phyloP scores from a whole-genome alignment of 176 grass and related monocot genomes.

The Oryza punctata region DNA sequence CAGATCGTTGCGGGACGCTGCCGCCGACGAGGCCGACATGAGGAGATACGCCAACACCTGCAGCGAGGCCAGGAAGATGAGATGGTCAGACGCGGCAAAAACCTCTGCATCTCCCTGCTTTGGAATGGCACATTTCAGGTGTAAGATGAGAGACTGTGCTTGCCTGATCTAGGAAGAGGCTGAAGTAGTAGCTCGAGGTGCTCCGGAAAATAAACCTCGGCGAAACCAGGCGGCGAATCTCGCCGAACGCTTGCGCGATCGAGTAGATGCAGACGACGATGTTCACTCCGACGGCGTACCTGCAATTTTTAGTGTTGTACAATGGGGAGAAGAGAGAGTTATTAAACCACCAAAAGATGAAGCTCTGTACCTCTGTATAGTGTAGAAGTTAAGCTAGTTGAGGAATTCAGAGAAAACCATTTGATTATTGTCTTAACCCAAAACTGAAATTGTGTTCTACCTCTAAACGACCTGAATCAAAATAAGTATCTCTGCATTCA shows the following conservation, averaged over 20 bases:
- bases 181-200: constrained; percentile 58
- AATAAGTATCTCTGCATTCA: too few species aligned
- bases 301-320: constrained; percentile 10
- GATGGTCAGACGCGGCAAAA: background rate
- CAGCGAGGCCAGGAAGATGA: background rate
- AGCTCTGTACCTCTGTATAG: background rate
- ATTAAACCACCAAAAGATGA: background rate
- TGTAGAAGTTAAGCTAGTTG: background rate
- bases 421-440: background rate
- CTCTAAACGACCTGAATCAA: background rate
- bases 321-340: background rate
- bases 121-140: background rate
- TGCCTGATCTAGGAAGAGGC: constrained; percentile 84
- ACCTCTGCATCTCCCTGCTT: background rate
- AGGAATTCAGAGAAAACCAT: background rate
- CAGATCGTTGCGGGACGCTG: constrained; percentile 77
- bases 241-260: constrained; percentile 49
- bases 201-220: constrained; percentile 38
- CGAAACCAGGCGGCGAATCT: constrained; percentile 42
- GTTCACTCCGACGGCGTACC: constrained; percentile 73
- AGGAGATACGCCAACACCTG: constrained; percentile 89
- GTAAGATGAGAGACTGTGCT: background rate
- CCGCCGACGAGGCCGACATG: constrained; percentile 85
- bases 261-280: constrained; percentile 78
- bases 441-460: background rate